phyloP scores from a whole-genome alignment of 2,329 filamentous ascomycete species.

The Aquanectria penicillioides region DNA sequence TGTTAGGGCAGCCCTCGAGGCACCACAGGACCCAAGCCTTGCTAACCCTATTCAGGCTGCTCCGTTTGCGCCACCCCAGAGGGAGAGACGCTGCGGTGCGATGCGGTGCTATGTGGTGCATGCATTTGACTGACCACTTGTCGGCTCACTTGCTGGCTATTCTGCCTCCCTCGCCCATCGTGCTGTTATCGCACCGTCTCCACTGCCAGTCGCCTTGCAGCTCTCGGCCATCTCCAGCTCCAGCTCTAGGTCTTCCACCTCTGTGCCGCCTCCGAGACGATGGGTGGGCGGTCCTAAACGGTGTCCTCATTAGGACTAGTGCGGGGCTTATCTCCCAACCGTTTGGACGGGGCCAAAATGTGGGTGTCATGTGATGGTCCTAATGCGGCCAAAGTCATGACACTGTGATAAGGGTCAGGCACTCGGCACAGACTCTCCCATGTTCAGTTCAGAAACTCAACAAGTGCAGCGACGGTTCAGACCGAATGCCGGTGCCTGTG shows the following conservation, averaged over 20 bases:
- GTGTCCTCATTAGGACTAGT: slow-evolving; percentile 22
- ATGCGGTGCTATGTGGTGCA: no score
- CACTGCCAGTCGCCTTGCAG: neutral
- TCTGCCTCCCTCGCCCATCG: slow-evolving; percentile 14
- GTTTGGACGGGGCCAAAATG: slow-evolving; percentile 16
- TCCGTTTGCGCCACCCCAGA: slow-evolving; percentile 23
- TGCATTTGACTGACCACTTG: slow-evolving; percentile 19
- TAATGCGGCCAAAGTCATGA: slow-evolving; percentile 13
- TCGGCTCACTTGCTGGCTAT: slow-evolving; percentile 20
- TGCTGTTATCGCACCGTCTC: slow-evolving; percentile 25
- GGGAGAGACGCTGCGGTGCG: no score
- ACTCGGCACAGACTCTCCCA: slow-evolving; percentile 1
- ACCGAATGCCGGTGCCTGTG: no score
- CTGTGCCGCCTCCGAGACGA: neutral
- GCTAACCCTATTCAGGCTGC: neutral
- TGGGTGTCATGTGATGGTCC: slow-evolving; percentile 24
- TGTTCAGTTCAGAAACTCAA: neutral
- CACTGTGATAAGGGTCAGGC: slow-evolving; percentile 13
- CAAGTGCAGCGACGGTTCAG: neutral
- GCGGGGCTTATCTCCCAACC: slow-evolving; percentile 14
- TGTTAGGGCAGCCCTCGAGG: no score
- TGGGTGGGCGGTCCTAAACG: slow-evolving; percentile 25
- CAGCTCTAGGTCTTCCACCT: slow-evolving; percentile 17
- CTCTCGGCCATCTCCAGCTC: slow-evolving; percentile 14
- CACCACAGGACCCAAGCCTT: no score